Base-by-base conservation (phyloP, 768 basidiomycete genomes). In the Termitomyces sp. region DNA sequence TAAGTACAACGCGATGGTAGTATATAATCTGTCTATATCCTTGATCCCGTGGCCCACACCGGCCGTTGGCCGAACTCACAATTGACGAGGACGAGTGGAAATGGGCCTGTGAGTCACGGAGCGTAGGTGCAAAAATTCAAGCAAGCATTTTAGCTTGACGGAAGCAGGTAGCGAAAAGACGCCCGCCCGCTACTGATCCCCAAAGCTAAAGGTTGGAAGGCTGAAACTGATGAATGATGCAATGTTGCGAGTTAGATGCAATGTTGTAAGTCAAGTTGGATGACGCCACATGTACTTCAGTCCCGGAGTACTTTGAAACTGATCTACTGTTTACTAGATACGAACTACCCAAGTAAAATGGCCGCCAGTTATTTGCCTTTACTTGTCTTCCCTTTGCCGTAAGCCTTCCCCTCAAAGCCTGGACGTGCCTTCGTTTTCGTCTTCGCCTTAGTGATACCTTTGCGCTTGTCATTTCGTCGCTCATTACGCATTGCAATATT, bases 401-500 rank as follows among this genome's bases (percentile, higher is more conserved):
- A 89, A 16, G 84, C 75, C 68, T 92, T 92, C 35, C 92, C 92
- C 69, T 94, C 92, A 65, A 94, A 94, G 1, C 92, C 92, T 20
- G 92, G 92, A 46, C 92, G 75, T 3, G 84, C 85, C 68, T 87
- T 86, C 3, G 83, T 85, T 69, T 87, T 86, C 48, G 71, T 70
- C 68, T 81, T 83, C 64, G 66, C 70, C 63, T 78, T 79, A 60
- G 74, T 74, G 13, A 65, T 66, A 50, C 62, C 84, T 74, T 78
- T 84, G 64, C 82, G 79, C 59, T 86, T 82, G 64, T 94, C 91
- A 47, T 82, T 82, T 69, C 80, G 79, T 35, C 88, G 79, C 68
- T 98, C 94, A 56, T 86, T 84, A 18, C 94, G 84, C 76, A 81
- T 84, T 0, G 92, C 89, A 64, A 98, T 90, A 66, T 98, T 98